Evolutionary conservation across 192 early-diverging fungal species (phyloP).

Genomic region (Podochytrium sp.): DNA sequence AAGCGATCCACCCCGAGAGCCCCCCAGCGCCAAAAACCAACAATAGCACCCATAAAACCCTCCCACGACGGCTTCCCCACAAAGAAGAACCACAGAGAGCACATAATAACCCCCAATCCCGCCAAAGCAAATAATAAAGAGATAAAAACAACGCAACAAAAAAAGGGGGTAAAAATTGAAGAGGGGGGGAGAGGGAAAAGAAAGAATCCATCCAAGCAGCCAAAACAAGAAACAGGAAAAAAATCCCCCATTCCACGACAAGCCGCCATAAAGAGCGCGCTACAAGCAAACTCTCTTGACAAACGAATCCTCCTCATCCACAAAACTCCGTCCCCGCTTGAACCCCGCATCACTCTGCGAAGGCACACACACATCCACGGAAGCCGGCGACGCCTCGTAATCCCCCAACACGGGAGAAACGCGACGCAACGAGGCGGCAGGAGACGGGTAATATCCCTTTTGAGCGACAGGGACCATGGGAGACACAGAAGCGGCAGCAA

Average conservation of each 20-base stretch:
- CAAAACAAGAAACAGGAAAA: background rate
- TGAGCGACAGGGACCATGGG: background rate
- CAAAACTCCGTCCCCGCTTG: constrained; percentile 7
- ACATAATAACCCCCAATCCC: too few species aligned
- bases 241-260: background rate
- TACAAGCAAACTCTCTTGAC: constrained; percentile 16
- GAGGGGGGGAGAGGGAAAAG: background rate
- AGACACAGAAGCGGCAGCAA: background rate
- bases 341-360: background rate
- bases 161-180: constrained; percentile 15
- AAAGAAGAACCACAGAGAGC: too few species aligned
- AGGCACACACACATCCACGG: constrained; percentile 1
- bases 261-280: too few species aligned
- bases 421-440: background rate
- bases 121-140: too few species aligned
- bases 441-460: too few species aligned
- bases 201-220: background rate
- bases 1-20: too few species aligned
- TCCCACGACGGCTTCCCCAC: too few species aligned
- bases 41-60: too few species aligned
- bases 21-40: too few species aligned
- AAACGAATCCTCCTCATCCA: constrained; percentile 18
- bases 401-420: constrained; percentile 14
- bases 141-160: constrained; percentile 6
- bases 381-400: constrained; percentile 19